Percentiles rank a stretch among this genome's conserved stretches.
phyloP scores from a whole-genome alignment of 495 filamentous ascomycete genomes.

The Hypoxylon perforatum region DNA sequence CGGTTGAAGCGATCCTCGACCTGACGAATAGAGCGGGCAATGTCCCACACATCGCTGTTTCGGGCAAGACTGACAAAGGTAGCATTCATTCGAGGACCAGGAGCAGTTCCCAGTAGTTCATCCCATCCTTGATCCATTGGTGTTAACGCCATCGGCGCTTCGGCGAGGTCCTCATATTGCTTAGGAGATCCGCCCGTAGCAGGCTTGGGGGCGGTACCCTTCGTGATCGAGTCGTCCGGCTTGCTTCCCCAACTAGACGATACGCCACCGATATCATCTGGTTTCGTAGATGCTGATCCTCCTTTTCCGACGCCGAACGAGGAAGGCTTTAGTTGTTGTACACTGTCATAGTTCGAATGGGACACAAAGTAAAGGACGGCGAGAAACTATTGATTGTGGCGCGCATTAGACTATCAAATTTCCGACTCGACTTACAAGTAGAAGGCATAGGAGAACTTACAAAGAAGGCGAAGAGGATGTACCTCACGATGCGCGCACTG shows the following conservation, averaged over 20 bases:
- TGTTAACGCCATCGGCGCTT: constrained; percentile 58
- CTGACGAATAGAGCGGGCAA: constrained; percentile 91
- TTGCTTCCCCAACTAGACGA: constrained; percentile 40
- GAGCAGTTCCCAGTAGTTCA: constrained; percentile 62
- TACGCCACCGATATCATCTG: constrained; percentile 35
- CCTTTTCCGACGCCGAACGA: constrained; percentile 33
- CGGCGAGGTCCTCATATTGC: constrained; percentile 56
- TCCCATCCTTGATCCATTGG: constrained; percentile 59
- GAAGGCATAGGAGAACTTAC: constrained; percentile 64
- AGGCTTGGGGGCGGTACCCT: constrained; percentile 46
- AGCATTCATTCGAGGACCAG: constrained; percentile 84
- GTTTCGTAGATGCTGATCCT: constrained; percentile 44
- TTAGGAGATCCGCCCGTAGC: constrained; percentile 49
- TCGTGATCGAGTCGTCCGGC: constrained; percentile 32
- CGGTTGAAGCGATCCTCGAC: constrained; percentile 98
- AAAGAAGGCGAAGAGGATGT: constrained; percentile 86
- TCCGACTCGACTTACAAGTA: not conserved
- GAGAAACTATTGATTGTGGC: constrained; percentile 64
- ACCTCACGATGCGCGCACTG: constrained; percentile 80
- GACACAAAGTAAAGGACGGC: constrained; percentile 84
- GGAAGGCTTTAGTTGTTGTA: constrained; percentile 36
- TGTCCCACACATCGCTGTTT: constrained; percentile 95
- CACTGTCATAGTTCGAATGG: constrained; percentile 66
- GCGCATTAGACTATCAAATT: constrained; percentile 20
- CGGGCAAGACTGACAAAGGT: constrained; percentile 96